Evolutionary conservation across 1,284 basidiomycete species (phyloP), one percentile per base, ranked within the genome.

Genomic region (Schizophyllum commune): DNA sequence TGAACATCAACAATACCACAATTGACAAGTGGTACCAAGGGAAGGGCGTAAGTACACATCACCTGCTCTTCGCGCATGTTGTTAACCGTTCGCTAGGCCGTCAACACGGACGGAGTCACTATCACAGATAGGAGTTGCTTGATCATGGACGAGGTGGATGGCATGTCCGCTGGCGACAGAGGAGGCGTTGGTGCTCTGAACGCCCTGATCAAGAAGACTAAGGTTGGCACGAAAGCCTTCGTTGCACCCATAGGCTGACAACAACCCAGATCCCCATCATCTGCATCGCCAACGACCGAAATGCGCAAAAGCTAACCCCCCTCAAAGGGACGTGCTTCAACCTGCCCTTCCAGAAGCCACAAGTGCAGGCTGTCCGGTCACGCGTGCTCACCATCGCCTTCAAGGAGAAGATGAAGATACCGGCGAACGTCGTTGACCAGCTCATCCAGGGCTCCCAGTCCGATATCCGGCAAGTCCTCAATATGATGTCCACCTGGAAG

Each of bases 131-230:
- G 83, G 68, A 87, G 91, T 0, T 94, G 94, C 65, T 77, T 99
- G 55, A 98, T 99, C 72, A 98, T 99, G 94, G 97, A 99, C 71
- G 97, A 99, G 73, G 96, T 99, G 0, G 96, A 99, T 68, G 96
- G 97, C 7, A 99, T 99, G 95, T 97, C 94, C 5, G 92, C 93
- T 1, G 96, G 96, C 27, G 97, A 99, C 74, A 83, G 96, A 58
- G 96, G 97, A 20, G 96, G 96, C 64, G 91, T 98, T 1, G 96
- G 94, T 32, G 96, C 96, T 7, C 75, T 99, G 68, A 95, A 95
- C 63, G 85, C 87, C 0, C 72, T 99, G 61, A 97, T 99, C 70
- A 95, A 91, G 77, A 98, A 98, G 79, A 92, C 92, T 13, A 93
- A 90, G 78, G 94, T 90, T 58, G 3, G 71, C 62, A n/a, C 32